Evolutionary conservation across 371 early-diverging fungal species (phyloP), one percentile per base, ranked within the genome.

Genomic region (Syncephalastrum monosporum): DNA sequence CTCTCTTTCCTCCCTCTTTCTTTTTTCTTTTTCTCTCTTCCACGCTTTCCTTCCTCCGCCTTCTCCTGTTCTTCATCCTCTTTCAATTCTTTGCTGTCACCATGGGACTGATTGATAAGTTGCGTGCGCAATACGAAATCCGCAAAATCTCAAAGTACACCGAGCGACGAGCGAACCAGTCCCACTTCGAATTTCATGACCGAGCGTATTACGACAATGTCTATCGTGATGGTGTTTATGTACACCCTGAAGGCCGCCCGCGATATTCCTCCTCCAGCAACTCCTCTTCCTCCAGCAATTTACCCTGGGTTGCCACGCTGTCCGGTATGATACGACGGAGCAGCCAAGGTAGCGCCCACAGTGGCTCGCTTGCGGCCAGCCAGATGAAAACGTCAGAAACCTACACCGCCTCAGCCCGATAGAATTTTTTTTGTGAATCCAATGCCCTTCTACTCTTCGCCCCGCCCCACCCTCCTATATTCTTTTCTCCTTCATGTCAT

Each of bases 121-220:
- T 77, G 5, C 62, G 61, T 45, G 53, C 56, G 19, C 65, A 65
- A 24, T 65, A 67, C 44, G 72, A 70, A 24, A 57, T 74, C 27
- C 60, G 64, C 15, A 69, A 72, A 64, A 59, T 72, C 5, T 68
- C 72, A 50, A 69, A 72, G 60, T 77, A 74, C 46, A 77, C 78
- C 4, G 66, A 60, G 50, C 67, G 78, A 61, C 58, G 78, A 48
- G 46, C 61, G 14, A 67, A 68, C 3, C 73, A 77, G 53, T 68
- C 75, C 3, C 69, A 70, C 27, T 77, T 77, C 50, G 67, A 70
- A 42, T 69, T 65, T 1, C 73, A 68, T 42, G 71, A 74, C 46
- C 64, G 72, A n/a, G 57, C 54, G 6, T 77, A 74, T 33, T 74
- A 77, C 55, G 67, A 74, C 23, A 57, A 29, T 15, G 65, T 54